Conservation (phyloP, 805 yeast species). For the Candida germanica region DNA sequence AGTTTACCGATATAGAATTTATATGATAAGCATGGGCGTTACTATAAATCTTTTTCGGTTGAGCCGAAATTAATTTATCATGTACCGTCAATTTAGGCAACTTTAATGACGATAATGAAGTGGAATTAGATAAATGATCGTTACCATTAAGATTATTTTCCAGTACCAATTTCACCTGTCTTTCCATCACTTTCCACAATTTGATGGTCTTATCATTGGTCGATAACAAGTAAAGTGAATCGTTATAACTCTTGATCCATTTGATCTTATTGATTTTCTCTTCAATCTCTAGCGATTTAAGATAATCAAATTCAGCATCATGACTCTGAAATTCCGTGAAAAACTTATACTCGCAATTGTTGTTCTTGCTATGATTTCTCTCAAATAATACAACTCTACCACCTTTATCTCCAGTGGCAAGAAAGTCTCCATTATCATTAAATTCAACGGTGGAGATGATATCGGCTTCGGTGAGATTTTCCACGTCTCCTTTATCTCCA, state of each 20-base stretch:
- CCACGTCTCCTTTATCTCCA: slow-evolving; percentile 98
- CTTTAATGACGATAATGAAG: slow-evolving; percentile 41
- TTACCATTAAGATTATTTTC: slow-evolving; percentile 71
- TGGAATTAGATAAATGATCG: slow-evolving; percentile 18
- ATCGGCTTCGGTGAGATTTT: slow-evolving; percentile 93
- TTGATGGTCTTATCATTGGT: slow-evolving; percentile 98
- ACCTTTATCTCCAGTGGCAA: slow-evolving; percentile 98
- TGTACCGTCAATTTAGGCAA: slow-evolving; percentile 90
- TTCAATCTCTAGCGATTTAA: slow-evolving; percentile 93
- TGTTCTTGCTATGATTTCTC: slow-evolving; percentile 67
- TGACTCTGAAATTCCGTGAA: slow-evolving; percentile 97
- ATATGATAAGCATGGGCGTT: slow-evolving; percentile 99
- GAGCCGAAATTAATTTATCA: slow-evolving; percentile 92
- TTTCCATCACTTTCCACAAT: slow-evolving; percentile 93
- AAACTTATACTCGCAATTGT: slow-evolving; percentile 83
- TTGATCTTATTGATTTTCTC: slow-evolving; percentile 97
- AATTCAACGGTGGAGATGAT: slow-evolving; percentile 96
- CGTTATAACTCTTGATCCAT: slow-evolving; percentile 88
- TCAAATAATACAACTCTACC: slow-evolving; percentile 97
- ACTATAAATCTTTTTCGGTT: slow-evolving; percentile 85
- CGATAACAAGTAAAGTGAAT: slow-evolving; percentile 83
- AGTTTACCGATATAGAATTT: slow-evolving; percentile 89
- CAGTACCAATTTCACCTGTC: slow-evolving; percentile 84
- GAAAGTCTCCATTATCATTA: slow-evolving; percentile 88
- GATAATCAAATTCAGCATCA: slow-evolving; percentile 97